Evolutionary conservation across 2,329 filamentous ascomycete genomes (phyloP).

Genomic region (Microdochium nivale): DNA sequence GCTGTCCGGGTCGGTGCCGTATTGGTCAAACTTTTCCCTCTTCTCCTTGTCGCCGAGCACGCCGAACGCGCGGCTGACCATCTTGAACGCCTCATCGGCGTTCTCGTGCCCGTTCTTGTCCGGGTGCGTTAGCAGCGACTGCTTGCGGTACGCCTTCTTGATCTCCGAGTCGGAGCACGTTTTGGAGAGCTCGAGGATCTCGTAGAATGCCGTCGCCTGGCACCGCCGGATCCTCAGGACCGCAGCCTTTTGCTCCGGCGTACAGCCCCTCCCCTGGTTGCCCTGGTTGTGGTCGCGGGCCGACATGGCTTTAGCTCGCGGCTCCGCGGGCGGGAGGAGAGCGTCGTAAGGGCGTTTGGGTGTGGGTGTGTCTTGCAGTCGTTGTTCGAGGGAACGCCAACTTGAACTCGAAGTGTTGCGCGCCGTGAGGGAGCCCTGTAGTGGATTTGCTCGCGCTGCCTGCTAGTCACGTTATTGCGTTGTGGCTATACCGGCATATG

Average conservation of each 20-base stretch:
- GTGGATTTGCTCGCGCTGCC: neutral
- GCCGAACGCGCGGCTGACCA: conserved; percentile 91
- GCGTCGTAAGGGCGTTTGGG: neutral
- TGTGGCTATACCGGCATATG: neutral
- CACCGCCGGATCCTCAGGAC: conserved; percentile 85
- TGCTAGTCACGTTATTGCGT: neutral
- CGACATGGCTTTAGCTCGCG: no score
- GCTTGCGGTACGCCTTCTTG: conserved; percentile 95
- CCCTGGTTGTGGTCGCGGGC: conserved; percentile 66
- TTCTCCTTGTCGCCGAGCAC: conserved; percentile 91
- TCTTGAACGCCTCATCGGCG: conserved; percentile 97
- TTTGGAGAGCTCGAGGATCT: conserved; percentile 71
- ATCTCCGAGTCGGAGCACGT: conserved; percentile 74
- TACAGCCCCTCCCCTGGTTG: conserved; percentile 70
- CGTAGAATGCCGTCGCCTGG: conserved; percentile 82
- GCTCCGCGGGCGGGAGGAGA: no score
- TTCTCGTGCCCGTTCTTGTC: conserved; percentile 97
- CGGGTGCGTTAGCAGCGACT: conserved; percentile 89
- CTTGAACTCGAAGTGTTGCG: no score
- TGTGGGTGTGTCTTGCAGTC: neutral
- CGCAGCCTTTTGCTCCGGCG: conserved; percentile 81
- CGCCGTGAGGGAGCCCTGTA: no score
- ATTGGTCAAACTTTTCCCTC: conserved; percentile 78
- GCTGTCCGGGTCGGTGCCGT: conserved; percentile 86
- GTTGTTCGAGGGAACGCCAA: no score